Evolutionary conservation across 495 filamentous ascomycete genomes (phyloP), one percentile per base, ranked within the genome.

Genomic region (Daldinia caldariorum): DNA sequence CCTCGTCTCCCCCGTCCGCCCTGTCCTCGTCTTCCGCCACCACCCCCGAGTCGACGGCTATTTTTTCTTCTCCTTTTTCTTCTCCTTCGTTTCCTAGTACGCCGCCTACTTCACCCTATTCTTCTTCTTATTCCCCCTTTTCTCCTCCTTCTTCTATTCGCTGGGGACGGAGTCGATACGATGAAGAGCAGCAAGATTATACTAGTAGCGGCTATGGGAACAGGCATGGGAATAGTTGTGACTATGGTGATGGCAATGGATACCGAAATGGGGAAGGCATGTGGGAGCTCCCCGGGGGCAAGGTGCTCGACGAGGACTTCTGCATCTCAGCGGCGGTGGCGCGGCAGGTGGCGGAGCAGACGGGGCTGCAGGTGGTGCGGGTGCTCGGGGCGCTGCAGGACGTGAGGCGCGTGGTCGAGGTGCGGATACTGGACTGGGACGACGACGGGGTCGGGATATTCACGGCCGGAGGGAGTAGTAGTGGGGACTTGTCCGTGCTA

Each of bases 271-370:
- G 38, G 20, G 18, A 58, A 20, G 18, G 66, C 3, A 41, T 63
- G n/a, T 76, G 74, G 74, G 74, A 76, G 13, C 55, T 74, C 18
- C 74, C 72, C 1, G 72, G 74, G 9, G 74, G 74, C 20, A 74
- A 67, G 54, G 72, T 75, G 1, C 41, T 41, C 13, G 55, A 61
- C n/a, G 67, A 41, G 5, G 75, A 75, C 54, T 73, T 75, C 43
- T 73, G 66, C 49, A 69, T 71, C 61, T 77, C 70, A 45, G 67
- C 73, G 9, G 75, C 70, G 0, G 58, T 73, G 6, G 73, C 70
- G 53, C 51, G 67, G 56, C 66, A 56, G 4, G 74, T 75, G 50
- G 62, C 29, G 12, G 67, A 70, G 49, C 62, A 63, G 69, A 75
- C 66, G 18, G 72, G 72, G 35, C 18, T 77, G 22, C 50, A 55